Evolutionary conservation across 208 protist genomes (phyloP), one percentile per base, ranked within the genome.

Genomic region (Trypanosoma cruzi): DNA sequence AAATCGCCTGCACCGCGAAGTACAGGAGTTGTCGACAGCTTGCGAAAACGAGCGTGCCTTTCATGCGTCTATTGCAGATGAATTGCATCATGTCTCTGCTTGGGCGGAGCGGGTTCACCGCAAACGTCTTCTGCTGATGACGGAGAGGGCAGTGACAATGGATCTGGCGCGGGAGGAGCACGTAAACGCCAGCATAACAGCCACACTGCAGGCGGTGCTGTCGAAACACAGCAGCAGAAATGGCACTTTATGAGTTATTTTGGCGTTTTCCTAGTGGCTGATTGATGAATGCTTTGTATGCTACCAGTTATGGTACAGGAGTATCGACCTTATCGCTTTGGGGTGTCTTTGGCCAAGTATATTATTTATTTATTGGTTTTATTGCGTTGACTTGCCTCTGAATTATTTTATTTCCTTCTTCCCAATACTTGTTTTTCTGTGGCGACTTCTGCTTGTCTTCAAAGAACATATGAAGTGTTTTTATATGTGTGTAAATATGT

Each of bases 1-100:
- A 18, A 50, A 68, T 48, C 34, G 62, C 34, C 62, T 68, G 50
- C 13, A 18, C 6, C 62, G 50, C 8, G 62, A 58, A 58, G 62
- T 68, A 24, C 1, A 11, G 0, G 2, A 58, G 14, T 50, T 68
- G 18, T 46, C 49, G 8, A 4, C 20, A 34, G 62, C 62, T 6
- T 68, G 62, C 32, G 49, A 31, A 0, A 4, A 5, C 14, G 50
- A 58, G 52, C 28, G 62, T 10, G n/a, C 22, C 26, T 14, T 11
- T 18, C 48, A 68, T 36, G 26, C 20, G 24, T 20, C 14, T 36
- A 6, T 34, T 36, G 5, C 20, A 22, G 11, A 4, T 31, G 60
- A 65, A 24, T 1, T 40, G 46, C n/a, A 16, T 37, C 13, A 28
- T 26, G 32, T 46, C 49, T n/a, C 3, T 44, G 8, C 16, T 7